Evolutionary conservation across 176 grass and related monocot species (phyloP).

Genomic region (Dendrocalamus sinicus): DNA sequence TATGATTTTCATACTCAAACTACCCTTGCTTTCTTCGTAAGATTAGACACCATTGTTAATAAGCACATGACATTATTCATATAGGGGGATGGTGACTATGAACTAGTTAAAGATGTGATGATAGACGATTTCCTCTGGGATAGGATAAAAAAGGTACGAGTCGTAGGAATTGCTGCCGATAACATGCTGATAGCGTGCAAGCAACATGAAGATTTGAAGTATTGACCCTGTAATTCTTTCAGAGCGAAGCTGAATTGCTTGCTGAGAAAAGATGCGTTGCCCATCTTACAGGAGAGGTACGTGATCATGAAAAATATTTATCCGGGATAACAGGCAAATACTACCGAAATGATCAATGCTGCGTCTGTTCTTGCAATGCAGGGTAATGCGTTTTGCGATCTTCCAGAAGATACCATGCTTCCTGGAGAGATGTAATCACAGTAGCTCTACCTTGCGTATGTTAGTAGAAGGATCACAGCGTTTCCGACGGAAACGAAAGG

Average conservation of each 20-base stretch:
- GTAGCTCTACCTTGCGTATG: background rate
- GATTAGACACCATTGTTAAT: background rate
- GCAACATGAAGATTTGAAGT: background rate
- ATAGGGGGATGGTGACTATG: constrained; percentile 87
- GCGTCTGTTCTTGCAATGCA: constrained; percentile 40
- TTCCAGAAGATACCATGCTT: constrained; percentile 88
- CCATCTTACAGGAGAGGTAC: constrained; percentile 96
- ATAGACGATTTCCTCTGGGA: constrained; percentile 88
- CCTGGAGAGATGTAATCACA: constrained; percentile 70
- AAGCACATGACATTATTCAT: constrained; percentile 20
- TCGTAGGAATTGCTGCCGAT: background rate
- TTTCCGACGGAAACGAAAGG: background rate
- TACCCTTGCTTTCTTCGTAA: background rate
- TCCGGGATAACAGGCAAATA: background rate
- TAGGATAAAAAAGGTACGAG: constrained; percentile 81
- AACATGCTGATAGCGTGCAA: background rate
- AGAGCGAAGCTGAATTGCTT: constrained; percentile 90
- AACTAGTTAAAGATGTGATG: constrained; percentile 73
- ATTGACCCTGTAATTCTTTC: constrained; percentile 40
- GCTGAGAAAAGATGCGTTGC: constrained; percentile 96
- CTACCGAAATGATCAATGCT: background rate
- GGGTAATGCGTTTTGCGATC: constrained; percentile 90
- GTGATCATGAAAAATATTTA: constrained; percentile 3
- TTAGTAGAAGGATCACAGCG: background rate
- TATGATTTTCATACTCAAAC: constrained; percentile 21